A percentile compares a stretch with the other conserved stretches of the same genome.
Conservation (phyloP, 1,139 yeast genomes). For the Pichia sp. region DNA sequence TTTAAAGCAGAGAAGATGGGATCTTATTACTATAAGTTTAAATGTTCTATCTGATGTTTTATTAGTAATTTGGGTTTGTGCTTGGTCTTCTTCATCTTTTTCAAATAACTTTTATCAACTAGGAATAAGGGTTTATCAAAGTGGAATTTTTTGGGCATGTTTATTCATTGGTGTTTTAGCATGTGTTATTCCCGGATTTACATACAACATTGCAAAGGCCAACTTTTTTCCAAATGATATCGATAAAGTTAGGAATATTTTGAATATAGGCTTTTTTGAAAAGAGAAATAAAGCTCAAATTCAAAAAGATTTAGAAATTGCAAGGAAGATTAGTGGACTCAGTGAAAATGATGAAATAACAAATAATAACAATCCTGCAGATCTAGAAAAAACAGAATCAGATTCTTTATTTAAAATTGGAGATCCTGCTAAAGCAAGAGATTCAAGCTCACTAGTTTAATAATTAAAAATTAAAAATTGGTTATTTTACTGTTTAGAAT, state of each 20-base stretch:
- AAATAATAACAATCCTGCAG: neutral
- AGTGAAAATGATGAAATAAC: neutral
- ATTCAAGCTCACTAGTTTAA: too few relatives aligned
- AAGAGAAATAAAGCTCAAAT: neutral
- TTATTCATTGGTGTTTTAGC: conserved; percentile 40
- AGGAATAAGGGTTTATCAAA: conserved; percentile 50
- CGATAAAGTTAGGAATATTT: conserved; percentile 50
- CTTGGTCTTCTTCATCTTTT: conserved; percentile 43
- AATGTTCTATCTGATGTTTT: conserved; percentile 44
- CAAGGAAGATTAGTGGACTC: conserved; percentile 8
- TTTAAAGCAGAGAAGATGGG: conserved; percentile 56
- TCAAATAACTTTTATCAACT: conserved; percentile 47
- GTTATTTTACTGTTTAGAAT: too few relatives aligned
- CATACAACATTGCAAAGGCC: conserved; percentile 40
- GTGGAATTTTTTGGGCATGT: conserved; percentile 47
- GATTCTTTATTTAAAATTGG: too few relatives aligned
- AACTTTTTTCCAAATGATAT: conserved; percentile 48
- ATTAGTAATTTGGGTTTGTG: conserved; percentile 59
- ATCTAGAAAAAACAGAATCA: neutral
- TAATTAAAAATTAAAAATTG: too few relatives aligned
- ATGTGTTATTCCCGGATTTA: conserved; percentile 49
- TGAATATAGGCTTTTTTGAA: conserved; percentile 40
- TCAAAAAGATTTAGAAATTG: conserved; percentile 4
- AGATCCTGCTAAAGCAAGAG: too few relatives aligned
- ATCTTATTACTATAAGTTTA: conserved; percentile 47